Evolutionary conservation across 2,329 filamentous ascomycete species (phyloP), one percentile per base, ranked within the genome.

Genomic region (Colletotrichum endophyticum): DNA sequence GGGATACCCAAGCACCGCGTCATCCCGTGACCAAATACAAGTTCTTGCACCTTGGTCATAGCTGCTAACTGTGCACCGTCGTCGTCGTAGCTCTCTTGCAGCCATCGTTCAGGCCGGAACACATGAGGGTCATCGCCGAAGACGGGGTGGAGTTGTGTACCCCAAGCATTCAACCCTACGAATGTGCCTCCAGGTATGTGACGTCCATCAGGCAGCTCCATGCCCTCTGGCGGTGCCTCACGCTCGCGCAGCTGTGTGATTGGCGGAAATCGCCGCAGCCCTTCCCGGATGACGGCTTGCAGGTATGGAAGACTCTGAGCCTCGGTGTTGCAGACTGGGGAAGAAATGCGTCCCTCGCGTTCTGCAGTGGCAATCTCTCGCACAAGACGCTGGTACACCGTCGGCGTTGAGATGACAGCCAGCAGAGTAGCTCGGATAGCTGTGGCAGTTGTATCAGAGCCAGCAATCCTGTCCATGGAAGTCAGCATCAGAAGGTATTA

Each of bases 401-500:
- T 84, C 0, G 89, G 88, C n/a, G 86, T 88, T 15, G 87, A 89
- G 27, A 89, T 86, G 76, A 92, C 81, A 80, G 90, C 86, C 25
- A 92, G 85, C 71, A 92, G 78, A 1, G 87, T 90, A 39, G 87
- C 84, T 2, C 91, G 87, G 9, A 93, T 87, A 1, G 87, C 87
- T 1, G 89, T 90, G 0, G 91, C 89, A 0, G 90, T 91, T 13
- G 89, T 92, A 73, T 92, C 91, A 0, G 89, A 90, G 6, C 91
- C 91, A 7, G 91, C 91, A 6, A 91, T 83, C 36, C 86, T 86
- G 62, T 70, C n/a, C 57, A 22, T 67, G 49, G 13, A 53, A 15
- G 3, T 81, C 76, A 66, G 77, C 70, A 27, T 76, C 67, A 15
- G n/a, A 28, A n/a, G 88, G 85, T 1, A 89, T 85, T 1, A n/a